Conservation (phyloP, 2,329 filamentous ascomycete species). For the Diplodia seriata region DNA sequence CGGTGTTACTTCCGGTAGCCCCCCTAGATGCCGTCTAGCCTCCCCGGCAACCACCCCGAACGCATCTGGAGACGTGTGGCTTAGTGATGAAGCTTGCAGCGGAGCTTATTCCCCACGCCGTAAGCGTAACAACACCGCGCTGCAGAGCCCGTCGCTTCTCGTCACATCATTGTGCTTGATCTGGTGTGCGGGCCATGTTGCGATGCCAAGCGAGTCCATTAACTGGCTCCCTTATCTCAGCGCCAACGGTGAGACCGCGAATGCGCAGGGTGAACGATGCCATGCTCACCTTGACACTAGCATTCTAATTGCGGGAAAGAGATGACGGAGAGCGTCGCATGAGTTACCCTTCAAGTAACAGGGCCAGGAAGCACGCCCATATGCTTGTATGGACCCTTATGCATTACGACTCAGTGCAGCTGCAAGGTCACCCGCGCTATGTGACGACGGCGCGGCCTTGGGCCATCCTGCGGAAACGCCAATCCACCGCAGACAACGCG, state of each 20-base stretch:
- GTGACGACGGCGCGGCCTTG: background rate
- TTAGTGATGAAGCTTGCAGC: slow-evolving; percentile 8
- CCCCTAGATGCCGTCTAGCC: background rate
- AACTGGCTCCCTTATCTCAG: background rate
- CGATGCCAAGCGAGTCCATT: background rate
- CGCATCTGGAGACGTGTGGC: slow-evolving; percentile 1
- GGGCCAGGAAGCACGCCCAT: background rate
- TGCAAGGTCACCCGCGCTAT: background rate
- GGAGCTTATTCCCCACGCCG: slow-evolving; percentile 11
- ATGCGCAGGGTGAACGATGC: too few species aligned
- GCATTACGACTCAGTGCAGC: slow-evolving; percentile 1
- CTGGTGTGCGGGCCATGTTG: background rate
- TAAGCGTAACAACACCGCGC: background rate
- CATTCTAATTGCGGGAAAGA: slow-evolving; percentile 3
- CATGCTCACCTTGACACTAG: background rate
- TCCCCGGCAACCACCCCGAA: slow-evolving; percentile 6
- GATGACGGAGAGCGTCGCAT: slow-evolving; percentile 3
- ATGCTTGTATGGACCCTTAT: background rate
- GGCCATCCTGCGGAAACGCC: background rate
- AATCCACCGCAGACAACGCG: background rate
- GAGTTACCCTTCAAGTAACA: background rate
- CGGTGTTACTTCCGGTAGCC: background rate
- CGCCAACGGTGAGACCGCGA: background rate
- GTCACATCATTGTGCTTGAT: background rate
- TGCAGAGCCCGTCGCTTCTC: background rate